Evolutionary conservation across 257 asterid genomes (phyloP).

Genomic region (Rauvolfia tetraphylla): DNA sequence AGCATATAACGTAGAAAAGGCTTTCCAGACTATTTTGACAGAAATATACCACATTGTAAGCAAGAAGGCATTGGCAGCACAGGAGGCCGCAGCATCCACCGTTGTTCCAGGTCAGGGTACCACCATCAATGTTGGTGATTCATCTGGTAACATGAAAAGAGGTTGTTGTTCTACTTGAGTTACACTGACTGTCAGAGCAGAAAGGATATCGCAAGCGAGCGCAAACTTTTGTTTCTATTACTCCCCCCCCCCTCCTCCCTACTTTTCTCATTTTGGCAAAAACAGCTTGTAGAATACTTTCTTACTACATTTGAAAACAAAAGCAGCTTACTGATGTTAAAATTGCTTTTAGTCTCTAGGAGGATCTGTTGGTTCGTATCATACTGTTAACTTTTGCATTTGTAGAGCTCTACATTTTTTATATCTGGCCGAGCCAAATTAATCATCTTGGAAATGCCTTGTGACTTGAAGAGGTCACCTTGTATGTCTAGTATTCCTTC

Average conservation of each 20-base stretch:
- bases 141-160: conserved; percentile 44
- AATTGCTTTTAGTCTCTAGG: conserved; percentile 17
- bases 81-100: conserved; percentile 57
- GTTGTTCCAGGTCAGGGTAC: conserved; percentile 64
- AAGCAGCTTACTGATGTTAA: conserved; percentile 25
- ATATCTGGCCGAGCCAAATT: conserved; percentile 3
- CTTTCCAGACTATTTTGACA: conserved; percentile 61
- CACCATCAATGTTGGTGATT: conserved; percentile 55
- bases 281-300: conserved; percentile 36
- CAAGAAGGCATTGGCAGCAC: conserved; percentile 87
- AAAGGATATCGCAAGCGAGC: conserved; percentile 16
- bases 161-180: conserved; percentile 71
- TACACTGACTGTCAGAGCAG: conserved; percentile 18
- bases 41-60: conserved; percentile 65
- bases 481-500: conserved; percentile 4
- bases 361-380: conserved; percentile 18
- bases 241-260: conserved; percentile 14
- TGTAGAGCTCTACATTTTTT: conserved; percentile 2
- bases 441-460: background rate
- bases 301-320: conserved; percentile 18
- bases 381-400: conserved; percentile 10
- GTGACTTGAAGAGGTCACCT: conserved; percentile 4
- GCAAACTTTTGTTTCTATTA: conserved; percentile 27
- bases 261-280: conserved; percentile 18
- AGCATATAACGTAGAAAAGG: conserved; percentile 63